These are phyloP conservation scores for Golubevia sp. DNA, from an alignment of 1,284 basidiomycete species.

Conservation along the genomic window DNA sequence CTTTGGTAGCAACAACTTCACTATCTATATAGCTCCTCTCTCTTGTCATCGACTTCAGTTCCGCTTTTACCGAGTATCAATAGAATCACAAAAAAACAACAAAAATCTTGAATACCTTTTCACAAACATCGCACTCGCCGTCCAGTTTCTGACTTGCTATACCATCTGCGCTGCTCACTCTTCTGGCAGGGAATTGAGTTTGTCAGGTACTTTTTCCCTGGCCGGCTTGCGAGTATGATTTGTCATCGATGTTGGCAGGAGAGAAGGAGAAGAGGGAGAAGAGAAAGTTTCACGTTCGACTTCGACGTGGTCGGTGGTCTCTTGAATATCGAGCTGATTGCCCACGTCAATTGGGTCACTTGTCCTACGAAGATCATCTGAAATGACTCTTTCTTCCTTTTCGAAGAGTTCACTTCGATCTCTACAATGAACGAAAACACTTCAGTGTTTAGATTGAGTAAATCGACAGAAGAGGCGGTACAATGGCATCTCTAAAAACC, in stretches of 20 bases:
- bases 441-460: background rate
- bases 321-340: too few species aligned
- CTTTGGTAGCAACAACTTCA: background rate
- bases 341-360: too few species aligned
- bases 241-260: too few species aligned
- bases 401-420: background rate
- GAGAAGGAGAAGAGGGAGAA: too few species aligned
- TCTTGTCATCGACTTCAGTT: background rate
- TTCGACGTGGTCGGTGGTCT: background rate
- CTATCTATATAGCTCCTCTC: background rate
- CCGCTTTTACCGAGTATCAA: too few species aligned
- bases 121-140: too few species aligned
- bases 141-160: background rate
- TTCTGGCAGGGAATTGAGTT: too few species aligned
- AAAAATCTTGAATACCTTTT: too few species aligned
- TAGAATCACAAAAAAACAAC: too few species aligned
- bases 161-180: background rate
- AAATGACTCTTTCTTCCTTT: background rate
- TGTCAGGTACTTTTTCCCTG: background rate
- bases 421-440: background rate
- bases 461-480: background rate
- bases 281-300: background rate
- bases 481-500: background rate
- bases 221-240: too few species aligned
- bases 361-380: too few species aligned